These are phyloP conservation scores for Pugionium cornutum DNA, from an alignment of 345 rosid species.

Conservation along the genomic window DNA sequence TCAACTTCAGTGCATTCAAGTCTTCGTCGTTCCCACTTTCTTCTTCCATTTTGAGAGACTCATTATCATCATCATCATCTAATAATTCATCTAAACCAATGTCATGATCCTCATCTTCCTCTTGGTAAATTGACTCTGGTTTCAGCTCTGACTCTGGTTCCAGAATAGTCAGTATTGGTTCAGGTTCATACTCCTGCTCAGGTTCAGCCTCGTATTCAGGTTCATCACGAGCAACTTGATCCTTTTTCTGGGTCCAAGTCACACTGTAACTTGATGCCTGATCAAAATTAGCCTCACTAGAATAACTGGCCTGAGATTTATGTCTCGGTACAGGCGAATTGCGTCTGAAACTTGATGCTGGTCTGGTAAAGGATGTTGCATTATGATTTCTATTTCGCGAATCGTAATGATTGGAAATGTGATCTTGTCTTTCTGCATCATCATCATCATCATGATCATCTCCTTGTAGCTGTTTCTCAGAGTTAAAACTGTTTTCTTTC, in stretches of 20 bases:
- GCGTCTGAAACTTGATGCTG: slow-evolving; percentile 68
- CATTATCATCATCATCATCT: slow-evolving; percentile 27
- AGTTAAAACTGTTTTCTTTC: slow-evolving; percentile 36
- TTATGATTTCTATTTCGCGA: slow-evolving; percentile 38
- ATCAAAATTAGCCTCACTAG: slow-evolving; percentile 46
- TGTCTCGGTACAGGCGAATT: slow-evolving; percentile 61
- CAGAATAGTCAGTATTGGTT: slow-evolving; percentile 21
- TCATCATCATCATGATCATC: slow-evolving; percentile 25
- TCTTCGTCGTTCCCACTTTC: not conserved
- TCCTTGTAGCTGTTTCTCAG: slow-evolving; percentile 38
- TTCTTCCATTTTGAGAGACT: slow-evolving; percentile 8
- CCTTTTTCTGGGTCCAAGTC: no score
- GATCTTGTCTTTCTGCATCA: slow-evolving; percentile 37
- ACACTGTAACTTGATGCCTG: slow-evolving; percentile 33
- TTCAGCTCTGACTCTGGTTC: slow-evolving; percentile 39
- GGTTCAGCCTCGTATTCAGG: slow-evolving; percentile 23
- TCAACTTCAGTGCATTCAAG: slow-evolving; percentile 58
- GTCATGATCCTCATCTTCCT: slow-evolving; percentile 17
- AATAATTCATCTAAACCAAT: not conserved
- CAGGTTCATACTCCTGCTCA: slow-evolving; percentile 34
- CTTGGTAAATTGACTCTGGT: slow-evolving; percentile 35
- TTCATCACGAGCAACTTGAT: slow-evolving; percentile 29
- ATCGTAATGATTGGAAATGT: slow-evolving; percentile 33
- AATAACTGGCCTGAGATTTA: slow-evolving; percentile 52
- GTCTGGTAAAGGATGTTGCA: slow-evolving; percentile 51